phyloP scores from a whole-genome alignment of 2,329 filamentous ascomycete species.

The Chrysosporium queenslandicum region DNA sequence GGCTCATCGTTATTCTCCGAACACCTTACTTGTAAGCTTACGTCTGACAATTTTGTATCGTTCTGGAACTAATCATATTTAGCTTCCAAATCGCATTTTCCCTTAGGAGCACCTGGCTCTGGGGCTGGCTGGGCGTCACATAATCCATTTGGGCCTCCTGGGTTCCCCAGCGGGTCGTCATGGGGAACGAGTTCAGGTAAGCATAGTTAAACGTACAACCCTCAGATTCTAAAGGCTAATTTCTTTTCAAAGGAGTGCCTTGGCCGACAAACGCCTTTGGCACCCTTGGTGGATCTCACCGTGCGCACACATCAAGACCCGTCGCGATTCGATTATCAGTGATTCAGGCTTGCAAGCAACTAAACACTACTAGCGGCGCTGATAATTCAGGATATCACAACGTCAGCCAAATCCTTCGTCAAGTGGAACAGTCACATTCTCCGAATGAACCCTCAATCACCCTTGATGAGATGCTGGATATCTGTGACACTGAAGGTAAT shows the following conservation, averaged over 20 bases:
- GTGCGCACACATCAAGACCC: slow-evolving; percentile 52
- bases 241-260: slow-evolving; percentile 29
- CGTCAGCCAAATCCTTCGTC: slow-evolving; percentile 50
- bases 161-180: slow-evolving; percentile 29
- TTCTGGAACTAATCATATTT: background rate
- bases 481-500: slow-evolving; percentile 87
- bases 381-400: slow-evolving; percentile 57
- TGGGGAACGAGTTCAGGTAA: slow-evolving; percentile 34
- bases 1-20: slow-evolving; percentile 36
- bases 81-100: slow-evolving; percentile 30
- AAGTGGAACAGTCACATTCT: slow-evolving; percentile 53
- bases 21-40: slow-evolving; percentile 32
- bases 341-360: slow-evolving; percentile 63
- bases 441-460: slow-evolving; percentile 47
- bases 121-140: slow-evolving; percentile 30
- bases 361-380: slow-evolving; percentile 36
- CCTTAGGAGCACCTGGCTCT: slow-evolving; percentile 23
- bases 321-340: slow-evolving; percentile 63
- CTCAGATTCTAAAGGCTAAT: slow-evolving; percentile 18
- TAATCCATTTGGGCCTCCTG: slow-evolving; percentile 31
- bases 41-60: background rate
- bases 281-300: slow-evolving; percentile 36
- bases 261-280: slow-evolving; percentile 45
- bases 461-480: slow-evolving; percentile 63
- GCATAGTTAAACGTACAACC: too few relatives aligned